A percentile compares a stretch with the other conserved stretches of the same genome.
Conservation (phyloP, 192 early-diverging fungal species). For the Chytriomyces confervae region DNA sequence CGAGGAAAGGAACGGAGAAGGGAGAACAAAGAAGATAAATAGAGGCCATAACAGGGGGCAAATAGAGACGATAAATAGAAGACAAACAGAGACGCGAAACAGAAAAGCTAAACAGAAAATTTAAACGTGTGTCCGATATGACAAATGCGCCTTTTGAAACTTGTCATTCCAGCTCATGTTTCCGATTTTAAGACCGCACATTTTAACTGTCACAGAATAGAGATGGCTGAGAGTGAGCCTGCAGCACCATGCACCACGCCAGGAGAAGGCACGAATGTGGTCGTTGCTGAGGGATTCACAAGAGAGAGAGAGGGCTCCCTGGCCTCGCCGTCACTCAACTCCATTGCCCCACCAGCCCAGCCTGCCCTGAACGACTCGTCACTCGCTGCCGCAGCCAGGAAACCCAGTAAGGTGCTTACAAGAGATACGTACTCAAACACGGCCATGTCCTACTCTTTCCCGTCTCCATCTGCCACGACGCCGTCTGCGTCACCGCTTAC, state of each 20-base stretch:
- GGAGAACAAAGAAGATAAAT: no score
- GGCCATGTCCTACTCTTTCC: slow-evolving; percentile 3
- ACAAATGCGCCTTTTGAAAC: not conserved
- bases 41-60: no score
- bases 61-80: no score
- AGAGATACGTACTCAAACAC: not conserved
- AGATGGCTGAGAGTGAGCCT: not conserved
- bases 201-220: not conserved
- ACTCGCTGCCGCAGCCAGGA: not conserved
- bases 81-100: not conserved
- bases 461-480: not conserved
- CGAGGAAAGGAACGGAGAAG: no score
- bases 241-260: not conserved
- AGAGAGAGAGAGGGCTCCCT: not conserved
- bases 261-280: not conserved
- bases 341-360: not conserved
- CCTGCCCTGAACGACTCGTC: not conserved
- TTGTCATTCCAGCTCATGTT: not conserved
- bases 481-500: not conserved
- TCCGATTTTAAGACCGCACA: not conserved
- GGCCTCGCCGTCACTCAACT: no score
- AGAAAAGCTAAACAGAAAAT: not conserved
- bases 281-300: not conserved
- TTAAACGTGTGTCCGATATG: not conserved
- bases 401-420: not conserved